Conservation (phyloP, 2,329 filamentous ascomycete species). For the Trichoderma lentiforme region DNA sequence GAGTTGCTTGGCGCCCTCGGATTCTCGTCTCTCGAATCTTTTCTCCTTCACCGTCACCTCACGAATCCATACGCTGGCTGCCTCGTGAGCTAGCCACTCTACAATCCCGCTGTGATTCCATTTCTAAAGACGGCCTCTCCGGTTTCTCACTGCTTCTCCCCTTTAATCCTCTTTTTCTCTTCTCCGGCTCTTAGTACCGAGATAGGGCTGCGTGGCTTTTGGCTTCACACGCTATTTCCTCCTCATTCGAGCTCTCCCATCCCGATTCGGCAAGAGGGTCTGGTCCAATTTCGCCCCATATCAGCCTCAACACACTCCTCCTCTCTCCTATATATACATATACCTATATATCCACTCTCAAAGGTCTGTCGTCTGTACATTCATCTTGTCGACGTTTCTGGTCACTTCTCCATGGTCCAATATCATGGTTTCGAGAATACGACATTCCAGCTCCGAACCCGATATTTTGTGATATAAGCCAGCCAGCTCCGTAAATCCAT, state of each 20-base stretch:
- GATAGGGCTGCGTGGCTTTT: not conserved
- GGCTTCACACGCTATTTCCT: not conserved
- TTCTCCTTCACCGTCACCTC: not conserved
- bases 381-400: not conserved
- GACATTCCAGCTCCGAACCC: not conserved
- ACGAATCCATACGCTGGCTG: not conserved
- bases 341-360: not conserved
- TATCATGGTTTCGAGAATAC: not conserved
- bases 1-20: not conserved
- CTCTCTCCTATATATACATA: not conserved
- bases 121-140: not conserved
- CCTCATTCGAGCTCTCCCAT: not conserved
- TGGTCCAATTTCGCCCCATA: not conserved
- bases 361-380: not conserved
- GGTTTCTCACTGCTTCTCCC: not conserved
- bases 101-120: not conserved
- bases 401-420: not conserved
- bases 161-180: not conserved
- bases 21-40: not conserved
- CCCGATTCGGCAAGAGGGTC: not conserved
- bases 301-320: not conserved
- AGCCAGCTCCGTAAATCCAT: conserved; percentile 21
- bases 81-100: not conserved
- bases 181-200: not conserved
- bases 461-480: not conserved